phyloP scores from a whole-genome alignment of 1,284 basidiomycete species.

The Paramarasmius palmivorus region DNA sequence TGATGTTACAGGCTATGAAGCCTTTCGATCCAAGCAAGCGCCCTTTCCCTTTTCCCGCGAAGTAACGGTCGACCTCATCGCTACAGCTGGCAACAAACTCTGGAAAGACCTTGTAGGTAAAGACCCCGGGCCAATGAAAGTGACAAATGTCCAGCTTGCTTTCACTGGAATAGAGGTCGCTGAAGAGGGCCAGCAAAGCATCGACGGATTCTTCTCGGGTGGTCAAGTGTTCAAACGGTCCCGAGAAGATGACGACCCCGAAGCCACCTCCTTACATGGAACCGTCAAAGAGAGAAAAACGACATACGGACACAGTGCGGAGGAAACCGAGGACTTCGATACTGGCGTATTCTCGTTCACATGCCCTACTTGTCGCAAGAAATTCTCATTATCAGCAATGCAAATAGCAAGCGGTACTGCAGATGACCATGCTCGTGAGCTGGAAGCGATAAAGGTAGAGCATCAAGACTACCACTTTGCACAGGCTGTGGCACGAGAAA shows the following conservation, averaged over 20 bases:
- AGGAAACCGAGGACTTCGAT: background rate
- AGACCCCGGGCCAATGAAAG: conserved; percentile 52
- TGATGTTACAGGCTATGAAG: conserved; percentile 56
- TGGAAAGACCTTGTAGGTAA: conserved; percentile 83
- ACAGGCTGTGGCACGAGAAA: conserved; percentile 59
- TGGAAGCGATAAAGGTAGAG: conserved; percentile 61
- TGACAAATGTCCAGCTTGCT: conserved; percentile 75
- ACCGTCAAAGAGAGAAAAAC: background rate
- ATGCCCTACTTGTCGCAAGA: conserved; percentile 57
- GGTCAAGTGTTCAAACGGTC: conserved; percentile 29
- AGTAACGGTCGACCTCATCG: conserved; percentile 77
- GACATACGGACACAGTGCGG: background rate
- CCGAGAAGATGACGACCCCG: conserved; percentile 27
- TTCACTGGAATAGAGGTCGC: conserved; percentile 84
- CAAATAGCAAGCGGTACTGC: conserved; percentile 20
- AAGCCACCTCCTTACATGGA: background rate
- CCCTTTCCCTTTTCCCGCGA: conserved; percentile 80
- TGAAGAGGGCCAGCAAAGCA: conserved; percentile 83
- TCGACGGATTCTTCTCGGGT: conserved; percentile 79
- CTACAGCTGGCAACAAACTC: conserved; percentile 77
- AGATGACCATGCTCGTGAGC: conserved; percentile 32
- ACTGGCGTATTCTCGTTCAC: conserved; percentile 35
- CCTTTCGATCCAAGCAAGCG: conserved; percentile 75
- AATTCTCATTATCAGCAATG: conserved; percentile 33
- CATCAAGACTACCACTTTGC: conserved; percentile 90